Percentiles rank a stretch among this genome's conserved stretches.
Conservation (phyloP, 257 asterid species). For the Solanum pimpinellifolium region DNA sequence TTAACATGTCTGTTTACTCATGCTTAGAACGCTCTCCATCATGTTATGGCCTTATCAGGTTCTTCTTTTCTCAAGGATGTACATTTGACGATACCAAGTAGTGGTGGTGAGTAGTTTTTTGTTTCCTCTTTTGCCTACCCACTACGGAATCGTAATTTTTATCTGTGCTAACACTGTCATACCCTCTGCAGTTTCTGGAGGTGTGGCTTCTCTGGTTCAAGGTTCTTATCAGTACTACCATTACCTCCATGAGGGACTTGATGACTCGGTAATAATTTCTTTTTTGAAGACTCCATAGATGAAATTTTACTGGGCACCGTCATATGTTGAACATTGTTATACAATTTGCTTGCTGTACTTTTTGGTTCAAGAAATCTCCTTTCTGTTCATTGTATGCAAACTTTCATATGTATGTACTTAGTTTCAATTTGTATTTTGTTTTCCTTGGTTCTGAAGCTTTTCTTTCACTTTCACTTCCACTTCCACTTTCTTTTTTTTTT, state of each 20-base stretch:
- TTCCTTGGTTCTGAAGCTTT: neutral
- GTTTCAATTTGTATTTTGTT: neutral
- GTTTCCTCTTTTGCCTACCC: neutral
- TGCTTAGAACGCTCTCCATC: neutral
- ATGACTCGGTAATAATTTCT: slow-evolving; percentile 71
- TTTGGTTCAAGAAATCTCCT: neutral
- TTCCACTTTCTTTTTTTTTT: neutral
- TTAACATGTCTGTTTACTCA: neutral
- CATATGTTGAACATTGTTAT: neutral
- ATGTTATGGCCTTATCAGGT: slow-evolving; percentile 21
- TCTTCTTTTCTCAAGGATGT: slow-evolving; percentile 76
- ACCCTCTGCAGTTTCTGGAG: slow-evolving; percentile 45
- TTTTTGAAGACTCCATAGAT: slow-evolving; percentile 1
- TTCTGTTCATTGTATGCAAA: neutral
- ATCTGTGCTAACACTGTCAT: neutral
- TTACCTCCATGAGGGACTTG: slow-evolving; percentile 90
- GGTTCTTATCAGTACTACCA: slow-evolving; percentile 94
- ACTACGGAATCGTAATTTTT: neutral
- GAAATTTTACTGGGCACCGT: neutral
- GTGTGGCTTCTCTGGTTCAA: slow-evolving; percentile 63
- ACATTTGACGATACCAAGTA: slow-evolving; percentile 77
- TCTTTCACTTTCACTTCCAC: neutral
- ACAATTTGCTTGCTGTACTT: too few species aligned
- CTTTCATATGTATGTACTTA: neutral
- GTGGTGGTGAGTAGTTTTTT: slow-evolving; percentile 55